Evolutionary conservation across 2,329 filamentous ascomycete species (phyloP).

Genomic region (Zasmidium angulare): DNA sequence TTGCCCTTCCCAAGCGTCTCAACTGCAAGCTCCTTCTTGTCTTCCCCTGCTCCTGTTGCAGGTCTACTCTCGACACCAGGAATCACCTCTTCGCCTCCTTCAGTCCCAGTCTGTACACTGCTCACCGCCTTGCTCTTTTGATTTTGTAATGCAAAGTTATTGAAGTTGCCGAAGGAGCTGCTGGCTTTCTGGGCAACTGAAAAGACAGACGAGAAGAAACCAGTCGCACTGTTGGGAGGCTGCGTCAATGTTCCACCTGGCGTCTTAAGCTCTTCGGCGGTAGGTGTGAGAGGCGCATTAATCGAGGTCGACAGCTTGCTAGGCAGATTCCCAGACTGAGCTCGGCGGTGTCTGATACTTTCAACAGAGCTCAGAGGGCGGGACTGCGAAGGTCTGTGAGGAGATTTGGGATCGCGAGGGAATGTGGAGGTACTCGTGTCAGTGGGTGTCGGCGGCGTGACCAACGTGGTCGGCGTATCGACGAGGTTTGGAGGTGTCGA

Average conservation of each 20-base stretch:
- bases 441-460: slow-evolving; percentile 65
- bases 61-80: slow-evolving; percentile 26
- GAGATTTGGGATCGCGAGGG: slow-evolving; percentile 21
- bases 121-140: slow-evolving; percentile 43
- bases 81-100: slow-evolving; percentile 45
- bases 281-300: slow-evolving; percentile 72
- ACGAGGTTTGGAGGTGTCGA: slow-evolving; percentile 43
- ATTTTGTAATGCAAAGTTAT: slow-evolving; percentile 58
- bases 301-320: slow-evolving; percentile 85
- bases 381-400: slow-evolving; percentile 45
- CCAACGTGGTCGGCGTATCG: slow-evolving; percentile 55
- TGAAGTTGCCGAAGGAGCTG: slow-evolving; percentile 70
- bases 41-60: slow-evolving; percentile 46
- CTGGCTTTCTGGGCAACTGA: slow-evolving; percentile 92
- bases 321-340: slow-evolving; percentile 48
- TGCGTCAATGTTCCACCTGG: slow-evolving; percentile 54
- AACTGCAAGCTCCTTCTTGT: slow-evolving; percentile 67
- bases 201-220: slow-evolving; percentile 93
- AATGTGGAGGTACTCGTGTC: slow-evolving; percentile 35
- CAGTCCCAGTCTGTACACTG: slow-evolving; percentile 23
- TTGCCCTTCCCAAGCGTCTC: slow-evolving; percentile 88
- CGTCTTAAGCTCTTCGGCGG: slow-evolving; percentile 67
- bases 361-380: slow-evolving; percentile 29
- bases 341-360: slow-evolving; percentile 34
- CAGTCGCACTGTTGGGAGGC: slow-evolving; percentile 43